Evolutionary conservation across 2,329 filamentous ascomycete genomes (phyloP).

Genomic region (Samsoniella hepiali): DNA sequence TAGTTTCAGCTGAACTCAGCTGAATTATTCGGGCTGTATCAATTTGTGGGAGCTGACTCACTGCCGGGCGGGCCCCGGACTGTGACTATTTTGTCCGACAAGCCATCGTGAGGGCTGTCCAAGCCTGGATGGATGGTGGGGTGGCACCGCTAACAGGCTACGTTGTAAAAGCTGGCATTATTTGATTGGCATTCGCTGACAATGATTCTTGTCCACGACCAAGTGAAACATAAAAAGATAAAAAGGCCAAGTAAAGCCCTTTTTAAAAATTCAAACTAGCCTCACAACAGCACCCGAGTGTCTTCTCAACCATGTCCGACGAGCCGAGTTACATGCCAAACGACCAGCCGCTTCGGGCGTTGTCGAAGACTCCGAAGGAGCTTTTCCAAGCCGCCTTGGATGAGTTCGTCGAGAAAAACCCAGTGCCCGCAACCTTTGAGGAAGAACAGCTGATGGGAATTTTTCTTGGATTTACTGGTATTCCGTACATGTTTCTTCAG

Average conservation of each 20-base stretch:
- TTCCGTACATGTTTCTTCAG: slow-evolving; percentile 54
- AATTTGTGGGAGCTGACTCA: slow-evolving; percentile 8
- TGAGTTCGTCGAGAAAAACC: slow-evolving; percentile 35
- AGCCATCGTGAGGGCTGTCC: neutral
- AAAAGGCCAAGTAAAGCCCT: neutral
- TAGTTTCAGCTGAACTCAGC: slow-evolving; percentile 1
- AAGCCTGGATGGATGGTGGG: neutral
- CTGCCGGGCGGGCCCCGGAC: neutral
- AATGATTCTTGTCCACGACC: neutral
- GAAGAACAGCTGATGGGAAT: slow-evolving; percentile 43
- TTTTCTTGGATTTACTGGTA: slow-evolving; percentile 51
- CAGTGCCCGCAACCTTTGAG: slow-evolving; percentile 35
- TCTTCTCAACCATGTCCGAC: slow-evolving; percentile 3
- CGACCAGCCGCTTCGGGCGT: slow-evolving; percentile 30
- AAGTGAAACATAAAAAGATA: neutral
- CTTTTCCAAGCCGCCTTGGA: slow-evolving; percentile 36
- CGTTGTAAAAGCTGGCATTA: neutral
- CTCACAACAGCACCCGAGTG: neutral
- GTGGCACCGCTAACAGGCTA: neutral
- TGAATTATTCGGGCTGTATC: neutral
- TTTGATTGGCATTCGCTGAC: neutral
- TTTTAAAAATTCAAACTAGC: neutral
- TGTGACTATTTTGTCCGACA: neutral
- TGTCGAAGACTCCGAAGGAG: slow-evolving; percentile 27
- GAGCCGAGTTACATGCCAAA: slow-evolving; percentile 33